Percentiles rank a stretch among this genome's conserved stretches.
These are phyloP conservation scores for Botrytis sinoallii DNA, from an alignment of 2,329 filamentous ascomycete species.

Conservation along the genomic window DNA sequence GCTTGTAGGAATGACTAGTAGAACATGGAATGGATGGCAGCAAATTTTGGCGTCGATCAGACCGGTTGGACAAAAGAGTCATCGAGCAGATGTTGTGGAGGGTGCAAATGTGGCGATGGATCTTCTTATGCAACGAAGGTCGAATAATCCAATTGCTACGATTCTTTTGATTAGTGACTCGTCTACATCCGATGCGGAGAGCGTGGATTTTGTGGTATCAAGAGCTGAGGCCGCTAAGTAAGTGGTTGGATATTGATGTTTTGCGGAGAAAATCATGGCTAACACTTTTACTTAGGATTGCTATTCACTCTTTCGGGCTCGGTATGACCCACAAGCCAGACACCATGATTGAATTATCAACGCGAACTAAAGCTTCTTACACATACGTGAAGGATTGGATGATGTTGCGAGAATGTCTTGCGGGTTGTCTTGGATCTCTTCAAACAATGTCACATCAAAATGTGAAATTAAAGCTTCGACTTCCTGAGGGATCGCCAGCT, in stretches of 20 bases:
- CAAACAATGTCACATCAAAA: constrained; percentile 98
- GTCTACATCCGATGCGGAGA: constrained; percentile 88
- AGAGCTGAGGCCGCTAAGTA: constrained; percentile 95
- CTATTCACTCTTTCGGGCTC: constrained; percentile 93
- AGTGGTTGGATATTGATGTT: constrained; percentile 39
- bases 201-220: constrained; percentile 96
- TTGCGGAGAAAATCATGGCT: constrained; percentile 28
- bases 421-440: constrained; percentile 85
- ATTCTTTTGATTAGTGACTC: constrained; percentile 98
- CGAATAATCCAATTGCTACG: constrained; percentile 89
- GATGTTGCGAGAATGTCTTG: constrained; percentile 97
- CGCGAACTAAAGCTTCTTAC: constrained; percentile 92
- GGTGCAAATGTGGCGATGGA: constrained; percentile 99
- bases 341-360: constrained; percentile 96
- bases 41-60: constrained; percentile 84
- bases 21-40: constrained; percentile 88
- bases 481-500: constrained; percentile 93
- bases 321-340: constrained; percentile 98
- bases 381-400: constrained; percentile 99
- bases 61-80: constrained; percentile 92
- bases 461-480: constrained; percentile 87
- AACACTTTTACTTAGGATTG: constrained; percentile 56
- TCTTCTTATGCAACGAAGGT: constrained; percentile 93
- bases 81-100: constrained; percentile 94
- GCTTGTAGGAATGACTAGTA: constrained; percentile 96